Percentiles rank a stretch among this genome's conserved stretches.
Conservation (phyloP, 371 early-diverging fungal species). For the Lichtheimia corymbifera region DNA sequence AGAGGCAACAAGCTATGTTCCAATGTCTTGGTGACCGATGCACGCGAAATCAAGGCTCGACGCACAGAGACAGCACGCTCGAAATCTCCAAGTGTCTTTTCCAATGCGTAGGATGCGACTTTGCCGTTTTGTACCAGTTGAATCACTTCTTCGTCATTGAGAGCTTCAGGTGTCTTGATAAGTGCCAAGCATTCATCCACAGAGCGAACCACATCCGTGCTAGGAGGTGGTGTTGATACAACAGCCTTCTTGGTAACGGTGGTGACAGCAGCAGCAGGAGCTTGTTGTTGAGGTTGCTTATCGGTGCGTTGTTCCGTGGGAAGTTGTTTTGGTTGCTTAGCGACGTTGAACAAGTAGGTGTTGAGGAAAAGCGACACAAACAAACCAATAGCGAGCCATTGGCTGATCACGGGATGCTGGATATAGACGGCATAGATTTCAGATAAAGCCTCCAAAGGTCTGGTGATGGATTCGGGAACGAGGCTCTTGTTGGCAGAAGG, state of each 20-base stretch:
- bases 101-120: conserved; percentile 82
- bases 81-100: conserved; percentile 75
- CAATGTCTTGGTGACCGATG: conserved; percentile 60
- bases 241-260: conserved; percentile 16
- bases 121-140: conserved; percentile 72
- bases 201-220: conserved; percentile 25
- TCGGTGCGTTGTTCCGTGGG: conserved; percentile 12
- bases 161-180: conserved; percentile 48
- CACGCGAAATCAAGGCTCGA: conserved; percentile 72
- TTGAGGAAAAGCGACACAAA: conserved; percentile 59
- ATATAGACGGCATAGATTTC: conserved; percentile 52
- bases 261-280: background rate
- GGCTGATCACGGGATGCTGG: conserved; percentile 62
- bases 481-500: conserved; percentile 21
- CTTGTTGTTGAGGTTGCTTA: conserved; percentile 11
- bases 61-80: conserved; percentile 85
- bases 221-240: conserved; percentile 14
- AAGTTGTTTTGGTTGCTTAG: conserved; percentile 40
- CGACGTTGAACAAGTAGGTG: conserved; percentile 59
- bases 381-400: conserved; percentile 53
- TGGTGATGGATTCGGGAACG: conserved; percentile 36
- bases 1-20: conserved; percentile 72
- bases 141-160: conserved; percentile 77
- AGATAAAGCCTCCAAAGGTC: conserved; percentile 42
- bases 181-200: conserved; percentile 63